phyloP scores from a whole-genome alignment of 2,329 filamentous ascomycete species.

The Fusarium sp. region DNA sequence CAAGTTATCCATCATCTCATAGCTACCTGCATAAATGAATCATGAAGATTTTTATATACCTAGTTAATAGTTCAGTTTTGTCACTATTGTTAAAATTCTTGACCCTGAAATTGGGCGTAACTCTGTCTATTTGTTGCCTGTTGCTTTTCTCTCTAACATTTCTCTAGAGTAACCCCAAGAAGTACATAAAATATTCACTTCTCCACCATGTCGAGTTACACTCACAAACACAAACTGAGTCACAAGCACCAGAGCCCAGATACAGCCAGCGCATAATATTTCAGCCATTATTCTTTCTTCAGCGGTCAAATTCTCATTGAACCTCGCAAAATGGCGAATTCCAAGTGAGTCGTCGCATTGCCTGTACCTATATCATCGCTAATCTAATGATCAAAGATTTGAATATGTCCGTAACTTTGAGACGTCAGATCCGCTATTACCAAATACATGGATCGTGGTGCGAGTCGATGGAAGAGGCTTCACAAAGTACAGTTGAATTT shows the following conservation, averaged over 20 bases:
- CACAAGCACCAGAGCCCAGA: conserved; percentile 20
- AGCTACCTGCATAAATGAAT: too few species aligned
- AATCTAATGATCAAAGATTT: conserved; percentile 65
- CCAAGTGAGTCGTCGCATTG: conserved; percentile 54
- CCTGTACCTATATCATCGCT: neutral
- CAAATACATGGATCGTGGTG: conserved; percentile 95
- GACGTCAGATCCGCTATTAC: conserved; percentile 79
- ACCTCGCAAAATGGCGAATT: conserved; percentile 61
- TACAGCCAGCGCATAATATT: conserved; percentile 9
- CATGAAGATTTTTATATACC: too few species aligned
- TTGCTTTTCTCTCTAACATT: neutral
- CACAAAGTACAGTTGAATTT: conserved; percentile 73
- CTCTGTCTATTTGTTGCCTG: neutral
- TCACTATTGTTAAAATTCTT: neutral
- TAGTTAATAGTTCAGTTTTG: neutral
- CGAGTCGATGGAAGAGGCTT: conserved; percentile 94
- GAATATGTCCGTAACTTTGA: conserved; percentile 95
- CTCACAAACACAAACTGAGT: conserved; percentile 42
- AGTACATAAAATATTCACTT: neutral
- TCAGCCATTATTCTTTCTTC: neutral
- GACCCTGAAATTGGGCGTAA: neutral
- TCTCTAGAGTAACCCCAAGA: neutral
- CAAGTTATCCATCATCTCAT: neutral
- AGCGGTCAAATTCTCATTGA: neutral
- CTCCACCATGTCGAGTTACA: conserved; percentile 15